Conservation (phyloP, 139 green algal species). For the Volvox reticuliferus region DNA sequence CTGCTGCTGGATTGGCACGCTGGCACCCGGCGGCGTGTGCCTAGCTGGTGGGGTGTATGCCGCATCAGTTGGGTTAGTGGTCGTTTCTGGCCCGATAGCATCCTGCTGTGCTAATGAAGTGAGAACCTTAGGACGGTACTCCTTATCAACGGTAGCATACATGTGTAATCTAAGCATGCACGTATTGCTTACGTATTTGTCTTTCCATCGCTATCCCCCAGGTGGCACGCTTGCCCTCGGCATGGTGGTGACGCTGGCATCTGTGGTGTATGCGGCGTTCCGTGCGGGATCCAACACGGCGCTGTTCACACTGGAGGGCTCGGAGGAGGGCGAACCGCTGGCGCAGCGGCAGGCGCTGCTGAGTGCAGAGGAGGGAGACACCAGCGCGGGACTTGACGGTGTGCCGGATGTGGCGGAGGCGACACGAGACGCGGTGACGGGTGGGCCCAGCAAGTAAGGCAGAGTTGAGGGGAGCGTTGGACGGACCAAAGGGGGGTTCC, state of each 20-base stretch:
- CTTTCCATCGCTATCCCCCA: not conserved
- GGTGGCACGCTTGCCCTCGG: conserved; percentile 83
- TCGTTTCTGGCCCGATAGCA: too few species aligned
- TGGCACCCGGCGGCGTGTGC: too few species aligned
- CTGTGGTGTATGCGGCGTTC: conserved; percentile 95
- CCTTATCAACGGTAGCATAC: too few species aligned
- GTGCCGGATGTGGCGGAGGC: conserved; percentile 47
- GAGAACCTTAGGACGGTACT: too few species aligned
- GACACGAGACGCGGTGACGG: conserved; percentile 34
- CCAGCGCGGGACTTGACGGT: conserved; percentile 82
- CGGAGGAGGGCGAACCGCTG: conserved; percentile 42
- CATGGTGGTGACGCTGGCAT: conserved; percentile 88
- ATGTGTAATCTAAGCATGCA: too few species aligned
- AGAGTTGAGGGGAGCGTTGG: not conserved
- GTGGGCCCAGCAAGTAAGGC: not conserved
- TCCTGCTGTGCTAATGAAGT: too few species aligned
- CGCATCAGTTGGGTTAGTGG: too few species aligned
- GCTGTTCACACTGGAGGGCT: conserved; percentile 72
- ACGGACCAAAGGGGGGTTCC: too few species aligned
- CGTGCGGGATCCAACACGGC: conserved; percentile 89
- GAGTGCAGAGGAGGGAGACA: conserved; percentile 58
- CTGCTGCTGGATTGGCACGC: too few species aligned
- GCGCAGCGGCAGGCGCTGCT: conserved; percentile 57
- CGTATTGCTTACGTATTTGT: too few species aligned
- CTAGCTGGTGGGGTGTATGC: conserved; percentile 68